These are phyloP conservation scores for Sporothrix protearum DNA, from an alignment of 2,329 filamentous ascomycete species.

Conservation along the genomic window DNA sequence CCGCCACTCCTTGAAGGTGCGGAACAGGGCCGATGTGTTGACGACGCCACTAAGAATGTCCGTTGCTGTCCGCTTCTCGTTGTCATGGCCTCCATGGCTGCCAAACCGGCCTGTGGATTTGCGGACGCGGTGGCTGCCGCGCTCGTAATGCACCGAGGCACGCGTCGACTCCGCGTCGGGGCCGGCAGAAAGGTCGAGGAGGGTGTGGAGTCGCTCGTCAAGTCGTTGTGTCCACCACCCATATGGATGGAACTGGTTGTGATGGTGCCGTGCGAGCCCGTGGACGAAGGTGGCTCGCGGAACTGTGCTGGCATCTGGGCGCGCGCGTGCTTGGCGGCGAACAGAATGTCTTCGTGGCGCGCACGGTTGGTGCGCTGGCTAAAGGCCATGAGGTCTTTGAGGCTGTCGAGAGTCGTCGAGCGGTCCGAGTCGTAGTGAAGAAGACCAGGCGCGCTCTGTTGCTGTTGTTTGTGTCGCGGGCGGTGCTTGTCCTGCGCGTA, in stretches of 20 bases:
- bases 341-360: conserved; percentile 40
- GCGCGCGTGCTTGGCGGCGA: conserved; percentile 27
- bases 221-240: conserved; percentile 6
- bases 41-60: conserved; percentile 26
- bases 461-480: not conserved
- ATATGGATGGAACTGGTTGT: conserved; percentile 26
- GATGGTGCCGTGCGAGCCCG: conserved; percentile 30
- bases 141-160: conserved; percentile 23
- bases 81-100: conserved; percentile 9
- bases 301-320: conserved; percentile 27
- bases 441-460: conserved; percentile 4
- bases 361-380: conserved; percentile 20
- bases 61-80: conserved; percentile 13
- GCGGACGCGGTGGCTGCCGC: conserved; percentile 26
- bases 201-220: conserved; percentile 17
- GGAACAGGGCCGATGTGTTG: conserved; percentile 30
- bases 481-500: conserved; percentile 16
- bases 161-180: conserved; percentile 31
- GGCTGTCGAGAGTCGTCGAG: conserved; percentile 27
- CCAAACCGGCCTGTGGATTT: conserved; percentile 28
- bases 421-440: conserved; percentile 28
- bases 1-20: conserved; percentile 29
- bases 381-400: conserved; percentile 28
- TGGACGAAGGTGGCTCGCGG: conserved; percentile 30
- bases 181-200: conserved; percentile 26